A percentile compares a stretch with the other conserved stretches of the same genome.
Evolutionary conservation across 1,284 basidiomycete species (phyloP).

Genomic region (Ustilago hordei): DNA sequence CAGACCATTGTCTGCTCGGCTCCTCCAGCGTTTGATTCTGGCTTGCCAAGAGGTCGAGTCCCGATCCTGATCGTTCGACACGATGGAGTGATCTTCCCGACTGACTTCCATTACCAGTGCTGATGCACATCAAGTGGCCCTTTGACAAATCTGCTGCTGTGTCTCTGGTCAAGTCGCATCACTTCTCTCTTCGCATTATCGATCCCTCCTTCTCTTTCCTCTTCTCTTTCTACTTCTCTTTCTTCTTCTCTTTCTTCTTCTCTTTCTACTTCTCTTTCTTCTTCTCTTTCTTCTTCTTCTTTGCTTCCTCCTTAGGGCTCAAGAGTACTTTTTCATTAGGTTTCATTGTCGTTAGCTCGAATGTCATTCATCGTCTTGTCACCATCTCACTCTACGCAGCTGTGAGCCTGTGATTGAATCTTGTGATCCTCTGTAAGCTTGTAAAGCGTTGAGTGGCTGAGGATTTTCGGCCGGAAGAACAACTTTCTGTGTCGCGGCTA

Average conservation of each 20-base stretch:
- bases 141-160: not conserved
- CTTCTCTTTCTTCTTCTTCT: conserved; percentile 1
- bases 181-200: not conserved
- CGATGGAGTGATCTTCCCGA: conserved; percentile 92
- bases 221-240: not conserved
- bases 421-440: not conserved
- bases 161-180: not conserved
- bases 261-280: not conserved
- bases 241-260: not conserved
- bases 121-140: conserved; percentile 10
- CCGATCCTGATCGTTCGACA: conserved; percentile 86
- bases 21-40: conserved; percentile 47
- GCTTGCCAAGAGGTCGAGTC: conserved; percentile 69
- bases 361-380: not conserved
- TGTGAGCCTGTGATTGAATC: not conserved
- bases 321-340: not conserved
- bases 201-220: not conserved
- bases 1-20: conserved; percentile 75
- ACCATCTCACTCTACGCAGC: not conserved
- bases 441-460: not conserved
- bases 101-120: conserved; percentile 69
- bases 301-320: conserved; percentile 13
- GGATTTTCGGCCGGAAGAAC: conserved; percentile 1
- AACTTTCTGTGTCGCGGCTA: not conserved
- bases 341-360: not conserved